A percentile compares a stretch with the other conserved stretches of the same genome.
These are phyloP conservation scores for Sanguinoderma infundibulare DNA, from an alignment of 1,284 basidiomycete genomes.

Conservation along the genomic window DNA sequence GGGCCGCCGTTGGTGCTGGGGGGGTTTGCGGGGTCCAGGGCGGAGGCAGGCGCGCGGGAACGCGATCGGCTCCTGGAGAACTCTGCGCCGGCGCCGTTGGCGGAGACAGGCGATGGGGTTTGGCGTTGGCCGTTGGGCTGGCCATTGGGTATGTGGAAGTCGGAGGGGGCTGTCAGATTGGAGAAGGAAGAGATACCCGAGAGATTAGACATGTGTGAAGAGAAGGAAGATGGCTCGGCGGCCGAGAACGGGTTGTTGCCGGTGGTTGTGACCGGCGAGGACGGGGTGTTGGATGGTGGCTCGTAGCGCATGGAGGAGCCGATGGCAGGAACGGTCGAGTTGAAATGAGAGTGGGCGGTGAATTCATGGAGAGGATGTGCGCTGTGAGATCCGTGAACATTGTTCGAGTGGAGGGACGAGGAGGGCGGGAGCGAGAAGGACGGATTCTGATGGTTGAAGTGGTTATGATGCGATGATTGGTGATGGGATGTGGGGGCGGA, in stretches of 20 bases:
- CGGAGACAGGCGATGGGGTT: constrained; percentile 29
- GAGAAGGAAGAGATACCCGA: constrained; percentile 28
- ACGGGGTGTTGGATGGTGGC: constrained; percentile 42
- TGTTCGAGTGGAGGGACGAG: constrained; percentile 26
- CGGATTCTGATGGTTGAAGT: constrained; percentile 25
- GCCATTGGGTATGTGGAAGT: constrained; percentile 26
- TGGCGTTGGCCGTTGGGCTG: constrained; percentile 27
- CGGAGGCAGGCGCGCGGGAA: constrained; percentile 34
- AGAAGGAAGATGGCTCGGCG: constrained; percentile 35
- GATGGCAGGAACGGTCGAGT: constrained; percentile 61
- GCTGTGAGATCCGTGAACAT: constrained; percentile 27
- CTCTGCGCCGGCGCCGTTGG: constrained; percentile 20
- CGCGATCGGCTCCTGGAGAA: constrained; percentile 50
- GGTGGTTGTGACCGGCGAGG: constrained; percentile 38
- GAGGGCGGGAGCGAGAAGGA: constrained; percentile 32
- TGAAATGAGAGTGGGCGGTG: constrained; percentile 49
- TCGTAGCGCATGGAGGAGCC: constrained; percentile 63
- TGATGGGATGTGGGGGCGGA: constrained; percentile 47
- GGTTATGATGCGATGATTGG: constrained; percentile 30
- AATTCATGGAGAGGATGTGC: constrained; percentile 33
- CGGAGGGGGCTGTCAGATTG: constrained; percentile 27
- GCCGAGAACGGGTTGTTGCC: constrained; percentile 25
- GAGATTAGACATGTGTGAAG: constrained; percentile 27
- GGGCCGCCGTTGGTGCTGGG: constrained; percentile 42
- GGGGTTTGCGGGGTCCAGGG: constrained; percentile 49